phyloP scores from a whole-genome alignment of 2,329 filamentous ascomycete species.

The Beauveria sp. region DNA sequence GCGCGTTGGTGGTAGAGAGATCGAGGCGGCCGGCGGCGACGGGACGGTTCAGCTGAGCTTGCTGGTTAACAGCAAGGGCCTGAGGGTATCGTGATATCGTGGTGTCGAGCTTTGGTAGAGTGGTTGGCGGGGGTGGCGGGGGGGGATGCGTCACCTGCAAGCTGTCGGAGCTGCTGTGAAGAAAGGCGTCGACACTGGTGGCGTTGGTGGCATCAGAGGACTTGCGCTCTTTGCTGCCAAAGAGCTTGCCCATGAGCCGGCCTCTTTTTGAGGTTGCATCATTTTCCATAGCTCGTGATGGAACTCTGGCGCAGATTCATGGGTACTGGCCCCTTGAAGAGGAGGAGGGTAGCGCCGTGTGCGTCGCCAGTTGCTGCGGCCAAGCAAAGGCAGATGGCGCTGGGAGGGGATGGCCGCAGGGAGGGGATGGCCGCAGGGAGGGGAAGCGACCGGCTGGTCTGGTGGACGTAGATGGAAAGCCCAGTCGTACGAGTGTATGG shows the following conservation, averaged over 20 bases:
- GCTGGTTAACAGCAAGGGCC: slow-evolving; percentile 38
- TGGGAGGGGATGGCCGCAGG: no score
- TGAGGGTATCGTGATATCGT: slow-evolving; percentile 49
- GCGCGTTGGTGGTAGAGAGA: slow-evolving; percentile 33
- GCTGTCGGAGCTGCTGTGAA: slow-evolving; percentile 47
- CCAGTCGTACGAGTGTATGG: not conserved
- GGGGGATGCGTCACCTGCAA: slow-evolving; percentile 45
- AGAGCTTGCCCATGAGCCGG: slow-evolving; percentile 58
- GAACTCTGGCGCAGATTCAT: slow-evolving; percentile 20
- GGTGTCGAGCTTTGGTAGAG: slow-evolving; percentile 47
- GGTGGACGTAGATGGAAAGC: not conserved
- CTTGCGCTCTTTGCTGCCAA: slow-evolving; percentile 40
- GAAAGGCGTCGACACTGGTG: slow-evolving; percentile 50
- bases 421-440: not conserved
- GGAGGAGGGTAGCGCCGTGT: slow-evolving; percentile 12
- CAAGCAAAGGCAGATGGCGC: slow-evolving; percentile 13
- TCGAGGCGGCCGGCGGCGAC: slow-evolving; percentile 31
- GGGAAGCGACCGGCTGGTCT: not conserved
- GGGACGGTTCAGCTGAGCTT: slow-evolving; percentile 37
- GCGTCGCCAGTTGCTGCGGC: slow-evolving; percentile 15
- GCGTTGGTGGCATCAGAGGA: slow-evolving; percentile 26
- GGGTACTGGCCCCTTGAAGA: slow-evolving; percentile 17
- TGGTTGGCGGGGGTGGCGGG: slow-evolving; percentile 31
- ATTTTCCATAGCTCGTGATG: slow-evolving; percentile 36
- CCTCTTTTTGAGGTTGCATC: slow-evolving; percentile 37